These are phyloP conservation scores for Hapsidospora chrysogenum DNA, from an alignment of 495 filamentous ascomycete species.

Conservation along the genomic window DNA sequence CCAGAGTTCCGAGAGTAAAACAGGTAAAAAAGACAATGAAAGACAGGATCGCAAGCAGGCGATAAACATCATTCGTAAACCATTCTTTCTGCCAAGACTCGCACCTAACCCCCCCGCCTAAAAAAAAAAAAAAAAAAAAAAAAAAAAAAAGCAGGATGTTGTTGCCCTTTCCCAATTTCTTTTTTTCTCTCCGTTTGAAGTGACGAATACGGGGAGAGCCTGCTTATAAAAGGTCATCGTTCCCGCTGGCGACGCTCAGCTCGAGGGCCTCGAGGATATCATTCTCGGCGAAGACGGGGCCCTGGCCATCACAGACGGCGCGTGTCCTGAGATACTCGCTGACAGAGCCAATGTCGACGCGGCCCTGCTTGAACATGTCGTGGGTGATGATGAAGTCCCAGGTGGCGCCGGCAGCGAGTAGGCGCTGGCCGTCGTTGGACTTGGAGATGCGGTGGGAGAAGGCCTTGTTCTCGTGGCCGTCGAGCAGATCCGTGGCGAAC, in stretches of 20 bases:
- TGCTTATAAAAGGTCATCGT: constrained; percentile 60
- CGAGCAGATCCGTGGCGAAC: constrained; percentile 40
- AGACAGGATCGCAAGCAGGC: too few species aligned
- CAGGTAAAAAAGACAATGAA: too few species aligned
- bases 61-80: too few species aligned
- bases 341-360: constrained; percentile 73
- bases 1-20: too few species aligned
- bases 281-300: constrained; percentile 74
- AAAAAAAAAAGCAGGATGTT: constrained; percentile 4
- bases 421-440: constrained; percentile 51
- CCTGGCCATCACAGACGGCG: constrained; percentile 81
- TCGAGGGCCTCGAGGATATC: constrained; percentile 61
- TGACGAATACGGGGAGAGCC: too few species aligned
- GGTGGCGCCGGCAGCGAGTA: constrained; percentile 64
- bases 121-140: constrained; percentile 3
- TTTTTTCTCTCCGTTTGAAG: too few species aligned
- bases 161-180: too few species aligned
- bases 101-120: neutral
- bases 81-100: too few species aligned
- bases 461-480: constrained; percentile 38
- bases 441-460: constrained; percentile 54
- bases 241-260: constrained; percentile 52
- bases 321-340: constrained; percentile 53
- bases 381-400: constrained; percentile 88
- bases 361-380: constrained; percentile 57